phyloP scores from a whole-genome alignment of 129 eudicot genomes.

The Arctium minus region DNA sequence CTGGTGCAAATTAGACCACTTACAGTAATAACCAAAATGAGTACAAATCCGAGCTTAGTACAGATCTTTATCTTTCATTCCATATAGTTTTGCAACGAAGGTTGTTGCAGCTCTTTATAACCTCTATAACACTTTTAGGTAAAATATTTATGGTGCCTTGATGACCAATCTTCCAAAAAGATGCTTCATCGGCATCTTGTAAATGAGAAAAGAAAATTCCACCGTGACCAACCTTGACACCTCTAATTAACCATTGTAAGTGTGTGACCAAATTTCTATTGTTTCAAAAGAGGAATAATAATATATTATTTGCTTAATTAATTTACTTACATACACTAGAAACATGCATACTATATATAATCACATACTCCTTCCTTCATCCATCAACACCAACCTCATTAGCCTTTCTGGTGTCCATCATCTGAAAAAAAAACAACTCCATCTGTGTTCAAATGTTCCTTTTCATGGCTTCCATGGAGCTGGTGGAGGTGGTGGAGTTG shows the following conservation, averaged over 20 bases:
- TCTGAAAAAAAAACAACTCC: background rate
- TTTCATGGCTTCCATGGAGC: constrained; percentile 77
- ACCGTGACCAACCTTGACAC: too few species aligned
- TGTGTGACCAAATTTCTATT: constrained; percentile 6
- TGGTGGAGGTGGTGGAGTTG: constrained; percentile 78
- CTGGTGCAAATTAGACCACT: too few species aligned
- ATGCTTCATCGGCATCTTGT: too few species aligned
- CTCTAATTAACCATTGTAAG: background rate
- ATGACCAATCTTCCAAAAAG: too few species aligned
- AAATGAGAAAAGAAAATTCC: too few species aligned
- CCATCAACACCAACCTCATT: constrained; percentile 12
- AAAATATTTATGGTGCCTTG: too few species aligned
- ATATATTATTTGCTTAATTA: background rate
- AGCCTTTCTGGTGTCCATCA: background rate
- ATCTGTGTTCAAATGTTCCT: background rate
- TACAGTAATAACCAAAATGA: too few species aligned
- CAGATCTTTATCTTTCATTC: too few species aligned
- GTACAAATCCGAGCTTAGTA: too few species aligned
- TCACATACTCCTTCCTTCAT: constrained; percentile 3
- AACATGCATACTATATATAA: constrained; percentile 13
- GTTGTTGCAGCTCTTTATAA: too few species aligned
- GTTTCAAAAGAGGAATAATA: constrained; percentile 11
- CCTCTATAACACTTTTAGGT: too few species aligned
- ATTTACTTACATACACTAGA: constrained; percentile 18
- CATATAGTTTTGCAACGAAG: too few species aligned